These are phyloP conservation scores for Penicillium sp. DNA, from an alignment of 2,329 filamentous ascomycete species.

Conservation along the genomic window DNA sequence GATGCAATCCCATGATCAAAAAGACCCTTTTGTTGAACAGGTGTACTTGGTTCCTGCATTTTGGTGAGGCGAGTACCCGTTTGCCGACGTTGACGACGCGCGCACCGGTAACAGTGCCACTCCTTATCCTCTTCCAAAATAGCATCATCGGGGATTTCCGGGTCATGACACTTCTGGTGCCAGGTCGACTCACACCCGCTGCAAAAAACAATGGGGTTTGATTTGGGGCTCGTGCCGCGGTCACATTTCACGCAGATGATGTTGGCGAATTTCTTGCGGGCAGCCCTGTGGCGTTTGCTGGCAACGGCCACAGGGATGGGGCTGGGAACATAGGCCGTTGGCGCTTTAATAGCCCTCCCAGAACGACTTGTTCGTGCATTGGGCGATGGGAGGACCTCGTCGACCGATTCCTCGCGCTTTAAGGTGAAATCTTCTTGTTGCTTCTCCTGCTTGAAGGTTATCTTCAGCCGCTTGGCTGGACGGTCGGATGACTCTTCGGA, in stretches of 20 bases:
- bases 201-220: conserved; percentile 84
- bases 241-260: conserved; percentile 72
- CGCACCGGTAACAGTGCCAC: conserved; percentile 73
- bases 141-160: conserved; percentile 71
- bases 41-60: not conserved
- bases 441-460: conserved; percentile 15
- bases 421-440: not conserved
- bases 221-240: conserved; percentile 70
- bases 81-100: conserved; percentile 52
- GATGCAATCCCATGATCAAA: conserved; percentile 30
- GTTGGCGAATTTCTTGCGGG: conserved; percentile 48
- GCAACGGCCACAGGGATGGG: conserved; percentile 25
- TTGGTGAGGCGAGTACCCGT: conserved; percentile 33
- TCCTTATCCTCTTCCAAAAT: conserved; percentile 68
- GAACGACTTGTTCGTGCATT: conserved; percentile 13
- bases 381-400: not conserved
- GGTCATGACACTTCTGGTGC: conserved; percentile 82
- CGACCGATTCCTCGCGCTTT: not conserved
- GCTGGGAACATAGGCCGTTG: conserved; percentile 18
- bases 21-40: conserved; percentile 14
- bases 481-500: not conserved
- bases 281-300: conserved; percentile 53
- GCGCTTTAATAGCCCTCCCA: conserved; percentile 13
- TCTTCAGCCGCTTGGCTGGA: conserved; percentile 1
- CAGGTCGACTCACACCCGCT: conserved; percentile 79